Conservation (phyloP, 2,329 filamentous ascomycete species). For the Monosporascus sp. region DNA sequence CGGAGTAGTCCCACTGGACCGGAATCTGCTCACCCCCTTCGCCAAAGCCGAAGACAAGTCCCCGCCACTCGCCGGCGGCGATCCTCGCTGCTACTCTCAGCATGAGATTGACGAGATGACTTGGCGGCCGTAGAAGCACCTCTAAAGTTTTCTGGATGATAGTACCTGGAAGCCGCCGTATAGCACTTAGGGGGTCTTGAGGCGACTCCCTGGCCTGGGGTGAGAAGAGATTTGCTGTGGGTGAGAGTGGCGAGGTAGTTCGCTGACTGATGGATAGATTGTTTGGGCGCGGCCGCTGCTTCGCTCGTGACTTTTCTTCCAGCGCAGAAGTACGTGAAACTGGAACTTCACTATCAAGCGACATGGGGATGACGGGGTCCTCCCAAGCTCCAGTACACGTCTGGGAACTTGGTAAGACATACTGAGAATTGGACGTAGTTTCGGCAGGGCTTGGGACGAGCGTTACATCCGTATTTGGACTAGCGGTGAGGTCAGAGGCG, state of each 20-base stretch:
- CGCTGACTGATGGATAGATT: conserved; percentile 48
- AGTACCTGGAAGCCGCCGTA: conserved; percentile 52
- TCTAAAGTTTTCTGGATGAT: conserved; percentile 74
- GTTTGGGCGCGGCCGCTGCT: conserved; percentile 50
- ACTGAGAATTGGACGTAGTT: conserved; percentile 20
- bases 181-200: conserved; percentile 36
- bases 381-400: conserved; percentile 3
- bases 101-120: conserved; percentile 72
- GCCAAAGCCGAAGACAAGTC: conserved; percentile 49
- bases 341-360: conserved; percentile 1
- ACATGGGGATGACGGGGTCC: conserved; percentile 1
- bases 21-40: conserved; percentile 50
- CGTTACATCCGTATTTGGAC: conserved; percentile 25
- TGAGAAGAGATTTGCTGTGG: conserved; percentile 60
- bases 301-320: conserved; percentile 35
- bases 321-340: conserved; percentile 21
- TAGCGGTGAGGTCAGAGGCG: conserved; percentile 28
- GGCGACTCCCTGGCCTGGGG: conserved; percentile 36
- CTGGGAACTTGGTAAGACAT: conserved; percentile 15
- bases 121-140: conserved; percentile 73
- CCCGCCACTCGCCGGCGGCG: conserved; percentile 58
- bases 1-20: conserved; percentile 59
- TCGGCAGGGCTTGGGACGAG: conserved; percentile 25
- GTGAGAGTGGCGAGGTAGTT: conserved; percentile 62
- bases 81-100: conserved; percentile 76